A percentile compares a stretch with the other conserved stretches of the same genome.
phyloP scores from a whole-genome alignment of 2,329 filamentous ascomycete species.

The Colletotrichum magnum region DNA sequence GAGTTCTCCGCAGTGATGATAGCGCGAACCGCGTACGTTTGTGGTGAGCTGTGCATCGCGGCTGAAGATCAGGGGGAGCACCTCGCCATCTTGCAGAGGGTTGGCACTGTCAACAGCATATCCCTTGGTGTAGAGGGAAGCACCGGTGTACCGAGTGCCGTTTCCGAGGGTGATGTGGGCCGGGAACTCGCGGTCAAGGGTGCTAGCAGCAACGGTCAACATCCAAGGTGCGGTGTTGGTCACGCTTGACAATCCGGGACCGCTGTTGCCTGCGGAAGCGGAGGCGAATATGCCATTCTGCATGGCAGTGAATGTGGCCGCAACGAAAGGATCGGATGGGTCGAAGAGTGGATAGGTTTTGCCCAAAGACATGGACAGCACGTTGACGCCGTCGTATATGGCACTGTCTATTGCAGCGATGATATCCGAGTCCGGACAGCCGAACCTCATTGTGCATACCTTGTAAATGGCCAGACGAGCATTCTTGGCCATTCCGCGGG shows the following conservation, averaged over 20 bases:
- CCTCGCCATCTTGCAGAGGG: background rate
- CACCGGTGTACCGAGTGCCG: conserved; percentile 16
- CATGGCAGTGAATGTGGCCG: conserved; percentile 15
- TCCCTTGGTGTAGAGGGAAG: conserved; percentile 4
- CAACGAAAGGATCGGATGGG: background rate
- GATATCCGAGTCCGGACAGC: conserved; percentile 18
- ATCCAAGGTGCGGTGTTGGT: conserved; percentile 11
- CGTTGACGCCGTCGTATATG: conserved; percentile 28
- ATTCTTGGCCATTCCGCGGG: conserved; percentile 17
- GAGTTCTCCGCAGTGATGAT: background rate
- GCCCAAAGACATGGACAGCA: conserved; percentile 9
- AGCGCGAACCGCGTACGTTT: no score
- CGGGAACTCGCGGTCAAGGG: conserved; percentile 31
- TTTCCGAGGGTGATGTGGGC: conserved; percentile 21
- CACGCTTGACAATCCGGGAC: background rate
- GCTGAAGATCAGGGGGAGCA: background rate
- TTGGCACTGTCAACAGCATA: background rate
- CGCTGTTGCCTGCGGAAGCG: conserved; percentile 8
- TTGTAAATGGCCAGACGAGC: conserved; percentile 32
- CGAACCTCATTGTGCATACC: background rate
- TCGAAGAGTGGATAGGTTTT: background rate
- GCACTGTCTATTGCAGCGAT: conserved; percentile 27
- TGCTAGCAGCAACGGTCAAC: conserved; percentile 25
- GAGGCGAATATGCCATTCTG: conserved; percentile 17
- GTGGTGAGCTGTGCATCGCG: no score